Percentiles rank a stretch among this genome's conserved stretches.
Evolutionary conservation across 768 basidiomycete genomes (phyloP).

Genomic region (Mycena galericulata): DNA sequence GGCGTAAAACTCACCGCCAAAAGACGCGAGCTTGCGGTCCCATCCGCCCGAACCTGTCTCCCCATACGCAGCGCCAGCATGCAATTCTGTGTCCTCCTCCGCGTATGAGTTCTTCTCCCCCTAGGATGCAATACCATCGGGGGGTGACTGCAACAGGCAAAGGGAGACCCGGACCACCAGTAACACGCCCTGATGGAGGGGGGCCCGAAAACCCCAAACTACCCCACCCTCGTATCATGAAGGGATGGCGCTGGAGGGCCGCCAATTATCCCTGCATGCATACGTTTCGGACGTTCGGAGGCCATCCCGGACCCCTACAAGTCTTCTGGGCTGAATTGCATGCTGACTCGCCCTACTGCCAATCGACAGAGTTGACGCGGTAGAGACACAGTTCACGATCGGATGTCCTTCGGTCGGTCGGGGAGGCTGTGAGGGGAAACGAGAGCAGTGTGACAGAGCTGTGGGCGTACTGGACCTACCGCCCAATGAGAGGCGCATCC

Average conservation of each 20-base stretch:
- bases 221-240: conserved; percentile 11
- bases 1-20: conserved; percentile 3
- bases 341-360: neutral
- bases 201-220: conserved; percentile 25
- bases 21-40: neutral
- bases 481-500: too few species aligned
- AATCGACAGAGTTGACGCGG: conserved; percentile 11
- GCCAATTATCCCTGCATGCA: neutral
- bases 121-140: conserved; percentile 24
- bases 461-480: neutral
- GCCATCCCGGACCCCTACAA: conserved; percentile 28
- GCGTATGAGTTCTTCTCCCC: conserved; percentile 11
- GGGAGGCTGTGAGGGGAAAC: neutral
- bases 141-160: conserved; percentile 18
- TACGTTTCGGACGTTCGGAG: conserved; percentile 24
- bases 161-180: conserved; percentile 16
- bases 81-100: conserved; percentile 7
- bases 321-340: conserved; percentile 21
- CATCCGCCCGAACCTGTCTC: conserved; percentile 18
- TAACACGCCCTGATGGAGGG: conserved; percentile 24
- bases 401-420: neutral
- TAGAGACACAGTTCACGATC: conserved; percentile 5
- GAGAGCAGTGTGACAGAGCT: neutral
- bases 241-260: conserved; percentile 13
- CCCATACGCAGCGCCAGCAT: conserved; percentile 2